A percentile compares a stretch with the other conserved stretches of the same genome.
Conservation (phyloP, 2,329 filamentous ascomycete species). For the Botrytis fabae region DNA sequence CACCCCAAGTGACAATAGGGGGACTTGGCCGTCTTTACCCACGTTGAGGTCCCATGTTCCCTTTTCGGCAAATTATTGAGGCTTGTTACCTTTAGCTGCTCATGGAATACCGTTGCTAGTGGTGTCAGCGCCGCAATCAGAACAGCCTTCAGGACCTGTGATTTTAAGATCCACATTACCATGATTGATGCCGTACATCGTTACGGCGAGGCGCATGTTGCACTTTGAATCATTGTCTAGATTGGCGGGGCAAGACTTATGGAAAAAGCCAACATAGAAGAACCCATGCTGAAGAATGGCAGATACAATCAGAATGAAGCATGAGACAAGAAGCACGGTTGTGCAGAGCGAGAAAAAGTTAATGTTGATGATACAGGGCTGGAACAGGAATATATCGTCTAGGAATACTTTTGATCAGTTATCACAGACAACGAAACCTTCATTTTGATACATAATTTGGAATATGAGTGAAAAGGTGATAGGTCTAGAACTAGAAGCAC, state of each 20-base stretch:
- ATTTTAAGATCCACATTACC: background rate
- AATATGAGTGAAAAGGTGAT: background rate
- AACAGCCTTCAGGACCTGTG: background rate
- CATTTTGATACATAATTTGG: background rate
- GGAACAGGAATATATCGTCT: background rate
- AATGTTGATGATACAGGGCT: background rate
- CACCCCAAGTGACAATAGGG: background rate
- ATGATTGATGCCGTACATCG: background rate
- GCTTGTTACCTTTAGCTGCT: background rate
- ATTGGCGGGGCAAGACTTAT: background rate
- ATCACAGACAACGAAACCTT: background rate
- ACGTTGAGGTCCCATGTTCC: background rate
- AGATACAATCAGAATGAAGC: background rate
- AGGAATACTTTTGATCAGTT: background rate
- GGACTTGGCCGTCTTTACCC: background rate
- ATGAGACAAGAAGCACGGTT: background rate
- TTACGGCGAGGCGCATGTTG: background rate
- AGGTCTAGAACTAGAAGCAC: background rate
- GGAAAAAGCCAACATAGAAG: background rate
- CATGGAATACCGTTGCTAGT: background rate
- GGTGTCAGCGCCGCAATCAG: background rate
- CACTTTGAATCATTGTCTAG: background rate
- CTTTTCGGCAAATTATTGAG: background rate
- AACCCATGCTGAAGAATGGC: background rate
- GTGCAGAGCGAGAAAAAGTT: background rate